Evolutionary conservation across 2,329 filamentous ascomycete species (phyloP), one percentile per base, ranked within the genome.

Genomic region (Xylaria sp.): DNA sequence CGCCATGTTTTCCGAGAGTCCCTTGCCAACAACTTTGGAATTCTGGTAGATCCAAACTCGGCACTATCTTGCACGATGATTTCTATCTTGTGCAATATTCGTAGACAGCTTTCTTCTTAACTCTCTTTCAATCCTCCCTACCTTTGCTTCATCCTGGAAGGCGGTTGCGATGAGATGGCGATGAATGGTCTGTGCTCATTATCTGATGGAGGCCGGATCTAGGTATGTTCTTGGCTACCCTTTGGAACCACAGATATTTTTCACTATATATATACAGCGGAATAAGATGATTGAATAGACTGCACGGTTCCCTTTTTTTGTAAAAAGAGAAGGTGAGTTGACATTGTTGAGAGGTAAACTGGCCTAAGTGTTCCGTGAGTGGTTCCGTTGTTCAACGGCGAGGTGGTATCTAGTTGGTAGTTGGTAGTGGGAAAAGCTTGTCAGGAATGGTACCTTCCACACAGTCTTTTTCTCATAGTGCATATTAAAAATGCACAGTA

Each of bases 91-190:
- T 38, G 38, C 9, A 35, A 13, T 15, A 8, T 44, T 1, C n/a
- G 19, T 37, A 7, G 21, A 9, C 41, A 31, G 10, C 19, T 33
- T 6, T 41, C 8, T 46, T 17, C 25, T 57, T 19, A n/a, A n/a
- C n/a, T 11, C 44, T 5, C 43, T 13, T 47, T 62, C 29, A 54
- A 58, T 57, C 10, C 38, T 38, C 43, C 31, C 25, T 65, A 58
- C 23, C 43, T 57, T 35, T 65, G 55, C 55, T 54, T 65, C 63
- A 62, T 59, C 55, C 59, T 54, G 41, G 60, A 29, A 62, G 51
- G 47, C 44, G 49, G 54, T 54, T 57, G 38, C 46, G 29, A 51
- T 40, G 43, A 43, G 54, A 52, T 13, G 11, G 21, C 15, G n/a
- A 52, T 49, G 48, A 44, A 43, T 60, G 56, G 52, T 41, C 41